A percentile compares a stretch with the other conserved stretches of the same genome.
Conservation (phyloP, 805 yeast genomes). For the Zygoascus ofunaensis region DNA sequence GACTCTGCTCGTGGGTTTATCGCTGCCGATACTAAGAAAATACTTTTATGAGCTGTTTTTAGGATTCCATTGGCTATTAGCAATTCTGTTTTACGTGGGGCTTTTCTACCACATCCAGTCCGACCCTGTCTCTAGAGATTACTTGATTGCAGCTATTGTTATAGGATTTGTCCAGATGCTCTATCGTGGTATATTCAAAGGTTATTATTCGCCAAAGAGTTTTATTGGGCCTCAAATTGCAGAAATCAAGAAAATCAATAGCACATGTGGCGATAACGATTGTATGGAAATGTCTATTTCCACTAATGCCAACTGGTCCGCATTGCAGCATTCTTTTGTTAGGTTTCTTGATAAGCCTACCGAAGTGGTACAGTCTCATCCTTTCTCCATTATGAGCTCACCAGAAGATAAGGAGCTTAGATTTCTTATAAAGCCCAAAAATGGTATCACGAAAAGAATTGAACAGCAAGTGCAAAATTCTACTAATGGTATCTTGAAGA, state of each 20-base stretch:
- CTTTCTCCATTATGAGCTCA: conserved; percentile 13
- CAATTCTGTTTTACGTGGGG: conserved; percentile 13
- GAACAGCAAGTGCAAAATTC: conserved; percentile 6
- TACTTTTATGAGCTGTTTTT: conserved; percentile 15
- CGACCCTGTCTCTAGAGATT: not conserved
- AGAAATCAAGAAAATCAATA: not conserved
- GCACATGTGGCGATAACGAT: conserved; percentile 3
- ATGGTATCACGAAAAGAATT: conserved; percentile 12
- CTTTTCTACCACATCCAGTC: conserved; percentile 13
- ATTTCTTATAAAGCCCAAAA: conserved; percentile 30
- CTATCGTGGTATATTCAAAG: conserved; percentile 12
- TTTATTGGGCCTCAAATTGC: not conserved
- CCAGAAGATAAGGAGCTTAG: conserved; percentile 24
- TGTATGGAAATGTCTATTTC: conserved; percentile 10
- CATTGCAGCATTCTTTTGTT: conserved; percentile 16
- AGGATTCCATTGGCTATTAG: conserved; percentile 17
- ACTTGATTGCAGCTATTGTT: conserved; percentile 12
- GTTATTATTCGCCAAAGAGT: conserved; percentile 10
- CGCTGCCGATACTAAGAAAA: conserved; percentile 11
- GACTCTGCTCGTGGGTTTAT: conserved; percentile 10
- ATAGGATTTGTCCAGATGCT: conserved; percentile 10
- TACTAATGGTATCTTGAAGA: conserved; percentile 3
- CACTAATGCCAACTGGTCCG: conserved; percentile 10
- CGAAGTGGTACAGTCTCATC: conserved; percentile 16
- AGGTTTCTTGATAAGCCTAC: conserved; percentile 8